These are phyloP conservation scores for Lentinula sp. DNA, from an alignment of 768 basidiomycete species.

Conservation along the genomic window DNA sequence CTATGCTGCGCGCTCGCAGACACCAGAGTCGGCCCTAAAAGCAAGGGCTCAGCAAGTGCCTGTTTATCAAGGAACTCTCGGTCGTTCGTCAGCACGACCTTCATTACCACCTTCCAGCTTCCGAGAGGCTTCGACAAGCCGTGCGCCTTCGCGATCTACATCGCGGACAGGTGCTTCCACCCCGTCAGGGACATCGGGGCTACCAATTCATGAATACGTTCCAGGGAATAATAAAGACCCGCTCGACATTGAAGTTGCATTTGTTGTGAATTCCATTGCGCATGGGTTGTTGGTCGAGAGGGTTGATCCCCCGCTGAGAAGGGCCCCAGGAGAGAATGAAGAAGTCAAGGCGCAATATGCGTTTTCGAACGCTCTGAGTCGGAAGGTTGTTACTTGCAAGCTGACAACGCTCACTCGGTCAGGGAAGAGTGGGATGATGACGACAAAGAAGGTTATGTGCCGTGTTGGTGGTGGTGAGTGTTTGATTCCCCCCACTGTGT, in stretches of 20 bases:
- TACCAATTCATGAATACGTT: constrained; percentile 56
- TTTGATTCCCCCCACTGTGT: not conserved
- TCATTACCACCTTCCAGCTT: constrained; percentile 69
- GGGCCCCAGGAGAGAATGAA: constrained; percentile 62
- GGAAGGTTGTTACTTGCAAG: constrained; percentile 74
- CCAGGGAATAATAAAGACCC: constrained; percentile 69
- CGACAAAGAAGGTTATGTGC: constrained; percentile 86
- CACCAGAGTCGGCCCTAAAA: constrained; percentile 59
- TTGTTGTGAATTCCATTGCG: constrained; percentile 65
- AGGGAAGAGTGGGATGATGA: constrained; percentile 38
- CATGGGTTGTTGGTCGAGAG: constrained; percentile 78
- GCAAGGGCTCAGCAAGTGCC: constrained; percentile 57
- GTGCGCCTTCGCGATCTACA: constrained; percentile 57
- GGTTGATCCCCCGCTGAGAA: constrained; percentile 69
- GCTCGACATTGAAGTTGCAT: constrained; percentile 74
- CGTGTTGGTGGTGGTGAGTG: constrained; percentile 78
- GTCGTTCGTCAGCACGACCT: constrained; percentile 34
- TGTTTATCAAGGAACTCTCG: constrained; percentile 39
- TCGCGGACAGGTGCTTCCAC: constrained; percentile 65
- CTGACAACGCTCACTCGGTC: constrained; percentile 72
- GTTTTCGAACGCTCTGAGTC: constrained; percentile 64
- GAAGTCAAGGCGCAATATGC: constrained; percentile 83
- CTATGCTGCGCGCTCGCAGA: constrained; percentile 50
- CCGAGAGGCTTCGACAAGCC: constrained; percentile 47
- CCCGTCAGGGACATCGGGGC: constrained; percentile 33